phyloP scores from a whole-genome alignment of 305 asterid species.

The Fraxinus platypoda region DNA sequence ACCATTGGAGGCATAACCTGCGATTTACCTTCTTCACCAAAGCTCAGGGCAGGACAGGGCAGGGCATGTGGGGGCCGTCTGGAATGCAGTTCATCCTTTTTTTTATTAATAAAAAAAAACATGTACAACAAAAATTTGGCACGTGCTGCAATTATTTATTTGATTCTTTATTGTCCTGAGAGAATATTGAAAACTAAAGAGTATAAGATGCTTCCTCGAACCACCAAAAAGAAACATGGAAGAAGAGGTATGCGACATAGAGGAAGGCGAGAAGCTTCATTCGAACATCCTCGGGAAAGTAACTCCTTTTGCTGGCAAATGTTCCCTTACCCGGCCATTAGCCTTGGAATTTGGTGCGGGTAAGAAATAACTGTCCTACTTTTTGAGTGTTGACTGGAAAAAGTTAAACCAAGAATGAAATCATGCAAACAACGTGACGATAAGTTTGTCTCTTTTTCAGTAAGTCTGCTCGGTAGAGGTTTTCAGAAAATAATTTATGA shows the following conservation, averaged over 20 bases:
- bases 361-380: neutral
- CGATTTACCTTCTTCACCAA: no score
- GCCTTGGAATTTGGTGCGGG: conserved; percentile 23
- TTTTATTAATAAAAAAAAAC: neutral
- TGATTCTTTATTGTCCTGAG: neutral
- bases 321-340: conserved; percentile 14
- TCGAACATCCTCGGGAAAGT: conserved; percentile 24
- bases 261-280: conserved; percentile 30
- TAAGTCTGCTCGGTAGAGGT: neutral
- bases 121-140: neutral
- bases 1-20: no score
- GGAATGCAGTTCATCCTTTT: no score
- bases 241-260: neutral
- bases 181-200: neutral
- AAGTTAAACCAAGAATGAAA: neutral
- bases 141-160: neutral
- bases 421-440: conserved; percentile 4
- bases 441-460: neutral
- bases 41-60: no score
- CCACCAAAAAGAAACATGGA: neutral
- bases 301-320: neutral
- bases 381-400: conserved; percentile 9
- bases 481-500: neutral
- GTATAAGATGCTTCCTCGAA: neutral
- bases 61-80: no score